phyloP scores from a whole-genome alignment of 2,329 filamentous ascomycete species.

The Fusarium nisikadoi region DNA sequence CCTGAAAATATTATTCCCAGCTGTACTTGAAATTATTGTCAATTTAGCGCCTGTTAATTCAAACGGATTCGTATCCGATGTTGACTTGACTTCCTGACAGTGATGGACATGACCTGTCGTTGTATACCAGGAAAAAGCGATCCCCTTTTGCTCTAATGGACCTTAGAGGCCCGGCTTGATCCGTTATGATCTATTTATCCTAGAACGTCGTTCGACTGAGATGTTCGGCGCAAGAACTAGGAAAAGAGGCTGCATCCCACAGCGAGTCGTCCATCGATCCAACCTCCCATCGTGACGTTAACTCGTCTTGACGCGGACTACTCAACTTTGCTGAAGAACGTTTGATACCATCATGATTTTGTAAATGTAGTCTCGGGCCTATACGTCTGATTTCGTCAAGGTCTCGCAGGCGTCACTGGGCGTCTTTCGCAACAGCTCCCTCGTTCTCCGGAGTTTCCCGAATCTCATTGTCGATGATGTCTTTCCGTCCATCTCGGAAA shows the following conservation, averaged over 20 bases:
- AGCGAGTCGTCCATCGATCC: neutral
- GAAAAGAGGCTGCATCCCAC: neutral
- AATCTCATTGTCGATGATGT: slow-evolving; percentile 56
- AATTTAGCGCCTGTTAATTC: neutral
- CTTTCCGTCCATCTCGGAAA: slow-evolving; percentile 57
- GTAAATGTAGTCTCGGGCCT: neutral
- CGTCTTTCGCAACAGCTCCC: neutral
- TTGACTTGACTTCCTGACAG: neutral
- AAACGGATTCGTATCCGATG: neutral
- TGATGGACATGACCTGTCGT: neutral
- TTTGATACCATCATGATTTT: neutral
- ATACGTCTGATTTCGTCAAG: neutral
- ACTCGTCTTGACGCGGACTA: slow-evolving; percentile 26
- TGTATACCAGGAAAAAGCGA: neutral
- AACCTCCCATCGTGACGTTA: slow-evolving; percentile 32
- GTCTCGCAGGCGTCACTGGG: slow-evolving; percentile 31
- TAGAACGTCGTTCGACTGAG: slow-evolving; percentile 42
- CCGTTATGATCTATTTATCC: neutral
- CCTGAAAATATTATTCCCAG: neutral
- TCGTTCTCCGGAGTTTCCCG: slow-evolving; percentile 44
- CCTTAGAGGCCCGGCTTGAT: neutral
- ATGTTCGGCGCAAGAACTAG: slow-evolving; percentile 38
- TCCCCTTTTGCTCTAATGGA: neutral
- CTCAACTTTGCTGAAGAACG: neutral
- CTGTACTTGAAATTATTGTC: neutral